These are phyloP conservation scores for Suhomyces chickasaworum DNA, from an alignment of 1,139 yeast species.

Conservation along the genomic window DNA sequence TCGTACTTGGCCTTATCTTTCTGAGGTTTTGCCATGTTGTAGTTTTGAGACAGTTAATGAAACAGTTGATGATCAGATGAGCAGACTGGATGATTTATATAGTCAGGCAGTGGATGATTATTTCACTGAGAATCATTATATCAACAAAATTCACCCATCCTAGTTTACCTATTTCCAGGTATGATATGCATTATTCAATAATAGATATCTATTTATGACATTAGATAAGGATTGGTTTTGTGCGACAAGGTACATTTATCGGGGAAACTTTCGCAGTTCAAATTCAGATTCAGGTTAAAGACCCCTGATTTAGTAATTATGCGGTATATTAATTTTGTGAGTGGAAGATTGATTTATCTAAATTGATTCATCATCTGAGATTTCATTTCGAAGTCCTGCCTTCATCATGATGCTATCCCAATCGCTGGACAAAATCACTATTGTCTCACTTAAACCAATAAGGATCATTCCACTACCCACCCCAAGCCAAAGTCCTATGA, in stretches of 20 bases:
- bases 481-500: conserved; percentile 88
- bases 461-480: conserved; percentile 72
- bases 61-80: not conserved
- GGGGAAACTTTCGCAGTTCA: not conserved
- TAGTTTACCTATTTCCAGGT: conserved; percentile 1
- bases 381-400: conserved; percentile 31
- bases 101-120: not conserved
- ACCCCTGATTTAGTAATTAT: not conserved
- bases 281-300: not conserved
- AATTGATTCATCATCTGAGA: conserved; percentile 19
- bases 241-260: not conserved
- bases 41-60: too few relatives aligned
- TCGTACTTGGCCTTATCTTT: conserved; percentile 10
- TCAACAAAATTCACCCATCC: not conserved
- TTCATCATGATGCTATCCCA: conserved; percentile 44
- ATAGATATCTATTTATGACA: not conserved
- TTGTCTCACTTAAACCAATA: conserved; percentile 64
- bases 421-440: conserved; percentile 39
- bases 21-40: conserved; percentile 6
- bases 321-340: not conserved
- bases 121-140: not conserved
- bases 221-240: conserved; percentile 5
- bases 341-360: not conserved
- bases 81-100: not conserved
- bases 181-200: not conserved